Conservation (phyloP, 108 stramenopile genomes). For the Chaetoceros muelleri region DNA sequence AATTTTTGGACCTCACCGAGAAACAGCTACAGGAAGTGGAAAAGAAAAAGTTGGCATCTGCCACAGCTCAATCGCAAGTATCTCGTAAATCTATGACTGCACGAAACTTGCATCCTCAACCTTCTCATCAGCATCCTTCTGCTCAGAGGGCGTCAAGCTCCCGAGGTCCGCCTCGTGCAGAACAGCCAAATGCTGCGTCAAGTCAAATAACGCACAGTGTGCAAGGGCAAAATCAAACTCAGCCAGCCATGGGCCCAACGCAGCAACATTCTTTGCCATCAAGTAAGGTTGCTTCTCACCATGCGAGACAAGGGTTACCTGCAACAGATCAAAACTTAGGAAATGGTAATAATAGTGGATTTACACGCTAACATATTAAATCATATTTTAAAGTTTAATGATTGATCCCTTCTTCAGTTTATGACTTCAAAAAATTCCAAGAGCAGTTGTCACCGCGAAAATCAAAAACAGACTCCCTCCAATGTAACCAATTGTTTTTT, state of each 20-base stretch:
- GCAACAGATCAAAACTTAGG: too few species aligned
- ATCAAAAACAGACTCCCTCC: constrained; percentile 87
- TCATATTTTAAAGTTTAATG: not conserved
- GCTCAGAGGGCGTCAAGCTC: not conserved
- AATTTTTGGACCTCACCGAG: constrained; percentile 52
- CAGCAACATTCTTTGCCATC: too few species aligned
- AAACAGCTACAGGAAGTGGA: constrained; percentile 20
- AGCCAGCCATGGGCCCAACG: too few species aligned
- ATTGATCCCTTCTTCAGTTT: not conserved
- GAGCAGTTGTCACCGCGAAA: constrained; percentile 82
- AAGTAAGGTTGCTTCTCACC: too few species aligned
- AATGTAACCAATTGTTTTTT: constrained; percentile 84
- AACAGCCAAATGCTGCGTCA: not conserved
- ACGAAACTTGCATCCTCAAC: too few species aligned
- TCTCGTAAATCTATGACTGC: too few species aligned
- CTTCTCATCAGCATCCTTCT: not conserved
- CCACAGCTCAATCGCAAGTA: not conserved
- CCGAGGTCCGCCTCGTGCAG: not conserved
- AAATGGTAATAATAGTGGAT: not conserved
- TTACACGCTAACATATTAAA: not conserved
- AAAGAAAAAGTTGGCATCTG: not conserved
- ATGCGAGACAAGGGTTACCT: too few species aligned
- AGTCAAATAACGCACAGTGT: not conserved
- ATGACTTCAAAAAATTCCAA: constrained; percentile 59
- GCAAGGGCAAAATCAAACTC: not conserved